Base-by-base conservation (phyloP, 164 flowering plant species). In the Liriodendron chinense region DNA sequence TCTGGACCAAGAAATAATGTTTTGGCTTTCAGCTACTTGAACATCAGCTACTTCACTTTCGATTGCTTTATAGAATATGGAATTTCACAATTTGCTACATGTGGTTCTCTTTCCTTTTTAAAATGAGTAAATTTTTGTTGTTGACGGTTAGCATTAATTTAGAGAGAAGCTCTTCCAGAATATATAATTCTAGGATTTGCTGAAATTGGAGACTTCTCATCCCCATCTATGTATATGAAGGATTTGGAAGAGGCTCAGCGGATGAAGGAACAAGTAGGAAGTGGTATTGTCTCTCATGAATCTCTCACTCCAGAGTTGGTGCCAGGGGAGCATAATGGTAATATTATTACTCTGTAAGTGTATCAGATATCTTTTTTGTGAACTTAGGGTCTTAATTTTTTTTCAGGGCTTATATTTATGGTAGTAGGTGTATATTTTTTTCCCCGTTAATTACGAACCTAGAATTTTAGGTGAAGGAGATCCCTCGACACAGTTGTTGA, bases 211-310 rank as follows among this genome's bases (percentile, higher is more conserved):
- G 68, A 20, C 65, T 61, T 76, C 50, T 68, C 13, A 21, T 71
- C 64, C 23, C 65, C 23, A 34, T 76, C 50, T 68, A 25, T 26
- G 59, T 53, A 9, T 82, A 80, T 47, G 2, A 69, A 87, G 87
- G 85, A 75, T 72, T 48, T 76, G 70, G 84, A 69, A 71, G 85
- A 66, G 48, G 74, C 28, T 66, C 82, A 9, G 18, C 48, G 14
- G 26, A 66, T 24, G 43, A 73, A 74, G 69, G 81, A 70, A 78
- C 79, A 50, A 63, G 77, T 20, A 76, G 73, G 75, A 75, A 26
- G 25, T 76, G 26, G 47, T 57, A 48, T 43, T 53, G 22, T 16
- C 9, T 50, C 69, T 74, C 22, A 65, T 24, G 69, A 65, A 4
- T 49, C 67, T 62, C 56, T n/a, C 23, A 22, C 64, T 72, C 70